Conservation (phyloP, 2,329 filamentous ascomycete species). For the Hypoxylon sp. region DNA sequence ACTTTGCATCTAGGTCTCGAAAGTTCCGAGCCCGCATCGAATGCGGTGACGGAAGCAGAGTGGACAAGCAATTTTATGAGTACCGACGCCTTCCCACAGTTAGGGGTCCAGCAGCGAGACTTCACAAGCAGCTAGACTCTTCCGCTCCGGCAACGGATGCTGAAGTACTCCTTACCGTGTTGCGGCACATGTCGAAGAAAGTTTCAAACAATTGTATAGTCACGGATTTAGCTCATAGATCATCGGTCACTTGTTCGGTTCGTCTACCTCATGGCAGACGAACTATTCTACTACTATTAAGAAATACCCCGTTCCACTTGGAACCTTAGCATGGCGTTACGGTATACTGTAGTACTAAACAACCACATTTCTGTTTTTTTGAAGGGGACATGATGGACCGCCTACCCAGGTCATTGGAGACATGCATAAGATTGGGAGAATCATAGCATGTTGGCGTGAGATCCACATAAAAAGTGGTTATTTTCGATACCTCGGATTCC, state of each 20-base stretch:
- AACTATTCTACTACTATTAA: slow-evolving; percentile 3
- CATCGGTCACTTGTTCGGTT: background rate
- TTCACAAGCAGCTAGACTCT: background rate
- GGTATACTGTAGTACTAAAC: slow-evolving; percentile 1
- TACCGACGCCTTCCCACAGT: slow-evolving; percentile 27
- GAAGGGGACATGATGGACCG: background rate
- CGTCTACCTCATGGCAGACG: background rate
- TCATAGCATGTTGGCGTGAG: slow-evolving; percentile 8
- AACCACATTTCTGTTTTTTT: background rate
- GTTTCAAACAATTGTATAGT: background rate
- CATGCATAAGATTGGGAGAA: background rate
- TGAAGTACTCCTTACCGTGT: background rate
- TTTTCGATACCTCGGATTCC: slow-evolving; percentile 26
- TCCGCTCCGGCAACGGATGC: background rate
- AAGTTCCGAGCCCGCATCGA: slow-evolving; percentile 5
- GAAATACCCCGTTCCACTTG: background rate
- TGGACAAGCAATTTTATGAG: slow-evolving; percentile 22
- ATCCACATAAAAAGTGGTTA: background rate
- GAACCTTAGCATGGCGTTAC: slow-evolving; percentile 17
- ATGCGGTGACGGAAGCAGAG: slow-evolving; percentile 17
- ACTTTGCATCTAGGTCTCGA: slow-evolving; percentile 26
- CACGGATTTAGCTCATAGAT: slow-evolving; percentile 1
- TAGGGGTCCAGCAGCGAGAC: slow-evolving; percentile 3
- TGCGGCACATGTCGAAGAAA: slow-evolving; percentile 4
- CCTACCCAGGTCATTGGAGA: background rate